These are phyloP conservation scores for Aureobasidium sp. DNA, from an alignment of 2,329 filamentous ascomycete genomes.

Conservation along the genomic window DNA sequence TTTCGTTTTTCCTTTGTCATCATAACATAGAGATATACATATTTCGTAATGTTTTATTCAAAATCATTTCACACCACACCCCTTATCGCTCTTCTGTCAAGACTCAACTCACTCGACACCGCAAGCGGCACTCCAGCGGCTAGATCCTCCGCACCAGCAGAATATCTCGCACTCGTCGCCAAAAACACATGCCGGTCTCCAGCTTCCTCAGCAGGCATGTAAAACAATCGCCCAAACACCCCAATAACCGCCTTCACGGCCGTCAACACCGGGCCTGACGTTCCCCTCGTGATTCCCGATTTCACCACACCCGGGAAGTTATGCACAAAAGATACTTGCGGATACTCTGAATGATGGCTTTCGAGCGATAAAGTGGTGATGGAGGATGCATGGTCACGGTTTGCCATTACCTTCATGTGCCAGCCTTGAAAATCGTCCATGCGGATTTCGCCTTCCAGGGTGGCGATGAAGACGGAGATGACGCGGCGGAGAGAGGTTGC, in stretches of 20 bases:
- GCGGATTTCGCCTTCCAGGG: conserved; percentile 25
- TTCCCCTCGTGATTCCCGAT: conserved; percentile 22
- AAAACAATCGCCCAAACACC: conserved; percentile 21
- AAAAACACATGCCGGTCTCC: conserved; percentile 33
- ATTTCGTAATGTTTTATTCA: neutral
- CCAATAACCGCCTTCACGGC: conserved; percentile 18
- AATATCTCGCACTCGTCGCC: conserved; percentile 31
- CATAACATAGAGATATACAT: neutral
- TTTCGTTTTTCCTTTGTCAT: neutral
- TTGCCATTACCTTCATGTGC: conserved; percentile 18
- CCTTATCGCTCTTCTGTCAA: too few relatives aligned
- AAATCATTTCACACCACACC: too few relatives aligned
- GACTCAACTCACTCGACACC: too few relatives aligned
- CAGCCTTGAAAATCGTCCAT: conserved; percentile 23
- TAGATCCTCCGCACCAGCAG: conserved; percentile 19
- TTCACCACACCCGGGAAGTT: conserved; percentile 27
- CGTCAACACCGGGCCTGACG: conserved; percentile 11
- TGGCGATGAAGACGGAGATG: conserved; percentile 24
- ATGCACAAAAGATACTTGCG: conserved; percentile 27
- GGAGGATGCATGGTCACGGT: conserved; percentile 22
- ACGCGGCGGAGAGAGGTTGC: conserved; percentile 23
- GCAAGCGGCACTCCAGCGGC: conserved; percentile 21
- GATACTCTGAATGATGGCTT: conserved; percentile 20
- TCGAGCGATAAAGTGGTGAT: conserved; percentile 26
- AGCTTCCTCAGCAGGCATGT: conserved; percentile 25